These are phyloP conservation scores for Pseudogymnoascus pannorum DNA, from an alignment of 2,329 filamentous ascomycete species.

Conservation along the genomic window DNA sequence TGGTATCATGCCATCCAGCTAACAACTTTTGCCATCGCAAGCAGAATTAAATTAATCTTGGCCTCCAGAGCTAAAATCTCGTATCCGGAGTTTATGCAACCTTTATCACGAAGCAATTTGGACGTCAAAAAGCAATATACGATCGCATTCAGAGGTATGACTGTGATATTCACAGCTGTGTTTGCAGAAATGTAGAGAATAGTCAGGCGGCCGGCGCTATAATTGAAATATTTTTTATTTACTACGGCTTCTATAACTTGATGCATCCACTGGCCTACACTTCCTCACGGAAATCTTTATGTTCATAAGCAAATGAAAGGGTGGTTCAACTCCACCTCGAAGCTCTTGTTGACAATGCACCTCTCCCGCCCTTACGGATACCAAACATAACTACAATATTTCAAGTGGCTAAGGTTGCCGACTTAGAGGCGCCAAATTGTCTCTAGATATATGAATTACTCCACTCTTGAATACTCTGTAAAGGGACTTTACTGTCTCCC, in stretches of 20 bases:
- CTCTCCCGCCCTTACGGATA: too few relatives aligned
- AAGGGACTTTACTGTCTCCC: too few relatives aligned
- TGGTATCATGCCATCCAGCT: slow-evolving; percentile 32
- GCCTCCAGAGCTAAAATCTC: slow-evolving; percentile 12
- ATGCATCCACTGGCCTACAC: slow-evolving; percentile 11
- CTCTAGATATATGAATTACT: too few relatives aligned
- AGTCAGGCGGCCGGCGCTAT: neutral
- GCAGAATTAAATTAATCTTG: slow-evolving; percentile 17
- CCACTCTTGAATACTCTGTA: too few relatives aligned
- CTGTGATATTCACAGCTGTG: neutral
- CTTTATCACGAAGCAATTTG: slow-evolving; percentile 15
- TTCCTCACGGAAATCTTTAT: slow-evolving; percentile 14
- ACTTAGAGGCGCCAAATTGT: too few relatives aligned
- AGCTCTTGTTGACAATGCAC: too few relatives aligned
- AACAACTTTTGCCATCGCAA: slow-evolving; percentile 25
- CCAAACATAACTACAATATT: too few relatives aligned
- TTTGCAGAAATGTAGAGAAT: neutral
- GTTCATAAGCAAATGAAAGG: slow-evolving; percentile 9
- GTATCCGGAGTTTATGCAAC: slow-evolving; percentile 11
- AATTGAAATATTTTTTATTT: slow-evolving; percentile 40
- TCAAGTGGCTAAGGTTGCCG: too few relatives aligned
- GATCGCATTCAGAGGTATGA: slow-evolving; percentile 8
- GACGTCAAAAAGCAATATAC: slow-evolving; percentile 9
- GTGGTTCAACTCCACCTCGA: too few relatives aligned
- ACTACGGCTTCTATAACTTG: slow-evolving; percentile 27